Percentiles rank a stretch among this genome's conserved stretches.
These are phyloP conservation scores for Tolypocladium endophyticum DNA, from an alignment of 2,329 filamentous ascomycete genomes.

Conservation along the genomic window DNA sequence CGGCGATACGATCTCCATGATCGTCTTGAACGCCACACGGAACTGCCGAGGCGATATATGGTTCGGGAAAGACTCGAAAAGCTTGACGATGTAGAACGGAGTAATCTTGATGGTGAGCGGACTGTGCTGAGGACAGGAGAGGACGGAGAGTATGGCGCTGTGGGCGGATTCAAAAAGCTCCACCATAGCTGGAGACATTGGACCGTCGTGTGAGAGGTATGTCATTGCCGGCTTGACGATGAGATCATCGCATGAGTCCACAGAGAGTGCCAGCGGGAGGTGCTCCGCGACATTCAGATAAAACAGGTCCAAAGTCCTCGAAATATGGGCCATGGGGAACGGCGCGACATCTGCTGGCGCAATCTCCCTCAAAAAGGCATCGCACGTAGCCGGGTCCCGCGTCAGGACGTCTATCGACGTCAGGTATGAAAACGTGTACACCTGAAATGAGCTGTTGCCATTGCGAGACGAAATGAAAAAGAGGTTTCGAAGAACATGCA, in stretches of 20 bases:
- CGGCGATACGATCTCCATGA: slow-evolving; percentile 72
- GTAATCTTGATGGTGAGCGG: slow-evolving; percentile 59
- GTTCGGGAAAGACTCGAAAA: slow-evolving; percentile 69
- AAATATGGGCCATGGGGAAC: slow-evolving; percentile 28
- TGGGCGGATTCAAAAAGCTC: slow-evolving; percentile 82
- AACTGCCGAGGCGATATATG: slow-evolving; percentile 79
- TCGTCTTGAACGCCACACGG: slow-evolving; percentile 74
- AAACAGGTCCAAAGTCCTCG: slow-evolving; percentile 71
- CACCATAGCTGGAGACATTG: slow-evolving; percentile 33
- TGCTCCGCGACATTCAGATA: slow-evolving; percentile 84
- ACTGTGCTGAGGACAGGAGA: slow-evolving; percentile 71
- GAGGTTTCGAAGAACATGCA: slow-evolving; percentile 65
- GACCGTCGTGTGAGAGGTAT: slow-evolving; percentile 49
- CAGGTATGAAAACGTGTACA: slow-evolving; percentile 75
- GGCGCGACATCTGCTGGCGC: slow-evolving; percentile 28
- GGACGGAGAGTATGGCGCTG: slow-evolving; percentile 66
- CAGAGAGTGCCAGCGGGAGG: slow-evolving; percentile 59
- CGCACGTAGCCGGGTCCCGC: slow-evolving; percentile 54
- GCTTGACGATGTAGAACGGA: slow-evolving; percentile 72
- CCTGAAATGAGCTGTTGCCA: slow-evolving; percentile 65
- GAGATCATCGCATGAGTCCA: slow-evolving; percentile 58
- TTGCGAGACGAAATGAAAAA: slow-evolving; percentile 73
- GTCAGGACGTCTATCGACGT: slow-evolving; percentile 73
- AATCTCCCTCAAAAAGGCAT: slow-evolving; percentile 56
- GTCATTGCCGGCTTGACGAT: slow-evolving; percentile 64